Base-by-base conservation (phyloP, 805 yeast species). In the Huiozyma naganishii region DNA sequence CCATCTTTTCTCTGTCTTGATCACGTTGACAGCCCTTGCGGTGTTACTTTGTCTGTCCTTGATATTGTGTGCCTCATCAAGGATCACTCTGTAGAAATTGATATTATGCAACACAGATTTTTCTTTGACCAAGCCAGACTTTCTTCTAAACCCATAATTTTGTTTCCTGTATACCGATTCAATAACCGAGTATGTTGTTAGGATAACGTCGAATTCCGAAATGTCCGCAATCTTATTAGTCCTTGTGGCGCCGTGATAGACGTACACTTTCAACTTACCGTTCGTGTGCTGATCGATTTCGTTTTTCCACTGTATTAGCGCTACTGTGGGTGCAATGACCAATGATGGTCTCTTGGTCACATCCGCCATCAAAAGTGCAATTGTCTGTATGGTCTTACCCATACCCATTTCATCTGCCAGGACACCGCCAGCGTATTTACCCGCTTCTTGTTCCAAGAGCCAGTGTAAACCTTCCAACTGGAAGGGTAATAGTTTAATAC, bases 351-450 rank as follows among this genome's bases (percentile, higher is more conserved):
- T 67, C 51, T 78, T 80, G 0, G 67, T 55, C 41, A 71, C 58
- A 60, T 87, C 94, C 39, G 71, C 62, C 78, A 89, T 77, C 57
- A 92, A 76, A 38, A 92, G 65, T 0, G 94, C 92, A 48, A 92
- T 90, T 34, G 95, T 90, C 65, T 92, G 98, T 41, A 92, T 89
- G 0, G 99, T 92, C 56, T 92, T 92, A 49, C 99, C 99, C 97
- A 92, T 90, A 33, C 99, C 99, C 99, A 92, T 92, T 64, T 92
- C 99, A 68, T 92, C 99, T 5, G 98, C 97, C 39, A 92, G 68
- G 7, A 92, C 81, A 11, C 97, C 98, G 27, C 98, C 98, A 11
- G 74, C 71, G 62, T 83, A 90, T 37, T 70, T 73, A 27, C 84
- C 71, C 23, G 78, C 79, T 57, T 90, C 97, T 64, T 90, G 97